Conservation (phyloP, 2,329 filamentous ascomycete species). For the Lachnellula arida region DNA sequence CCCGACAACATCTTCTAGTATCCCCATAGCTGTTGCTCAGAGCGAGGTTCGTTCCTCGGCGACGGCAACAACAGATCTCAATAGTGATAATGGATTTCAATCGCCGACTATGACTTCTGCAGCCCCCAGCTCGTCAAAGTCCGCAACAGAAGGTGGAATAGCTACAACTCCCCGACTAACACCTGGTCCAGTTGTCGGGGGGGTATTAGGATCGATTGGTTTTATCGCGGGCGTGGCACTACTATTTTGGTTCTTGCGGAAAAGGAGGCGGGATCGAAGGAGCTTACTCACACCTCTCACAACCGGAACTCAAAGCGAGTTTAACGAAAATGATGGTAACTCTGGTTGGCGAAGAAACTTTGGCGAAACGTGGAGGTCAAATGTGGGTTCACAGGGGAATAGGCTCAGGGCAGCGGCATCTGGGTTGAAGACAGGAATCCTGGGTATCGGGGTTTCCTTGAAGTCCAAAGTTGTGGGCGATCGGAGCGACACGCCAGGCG, state of each 20-base stretch:
- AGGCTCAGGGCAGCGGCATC: conserved; percentile 15
- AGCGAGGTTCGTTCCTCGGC: conserved; percentile 20
- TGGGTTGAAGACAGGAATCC: conserved; percentile 18
- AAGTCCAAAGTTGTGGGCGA: conserved; percentile 25
- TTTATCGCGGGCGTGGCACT: conserved; percentile 26
- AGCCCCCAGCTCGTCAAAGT: conserved; percentile 11
- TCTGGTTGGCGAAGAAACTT: conserved; percentile 16
- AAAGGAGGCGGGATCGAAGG: conserved; percentile 16
- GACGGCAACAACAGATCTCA: conserved; percentile 8
- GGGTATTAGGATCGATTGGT: conserved; percentile 27
- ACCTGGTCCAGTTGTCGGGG: conserved; percentile 26
- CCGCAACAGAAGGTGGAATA: conserved; percentile 18
- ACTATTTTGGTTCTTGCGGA: conserved; percentile 26
- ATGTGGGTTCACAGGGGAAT: conserved; percentile 11
- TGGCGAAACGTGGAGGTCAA: conserved; percentile 18
- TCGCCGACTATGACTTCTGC: conserved; percentile 10
- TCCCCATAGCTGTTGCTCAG: conserved; percentile 21
- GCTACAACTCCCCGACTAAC: conserved; percentile 16
- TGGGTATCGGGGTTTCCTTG: conserved; percentile 23
- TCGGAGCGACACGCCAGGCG: conserved; percentile 35
- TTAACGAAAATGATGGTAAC: conserved; percentile 24
- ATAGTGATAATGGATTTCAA: conserved; percentile 7
- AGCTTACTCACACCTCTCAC: conserved; percentile 27
- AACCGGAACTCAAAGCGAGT: conserved; percentile 16
- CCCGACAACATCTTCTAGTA: conserved; percentile 23